Base-by-base conservation (phyloP, 2,329 filamentous ascomycete species). In the Aspergillus awamori region DNA sequence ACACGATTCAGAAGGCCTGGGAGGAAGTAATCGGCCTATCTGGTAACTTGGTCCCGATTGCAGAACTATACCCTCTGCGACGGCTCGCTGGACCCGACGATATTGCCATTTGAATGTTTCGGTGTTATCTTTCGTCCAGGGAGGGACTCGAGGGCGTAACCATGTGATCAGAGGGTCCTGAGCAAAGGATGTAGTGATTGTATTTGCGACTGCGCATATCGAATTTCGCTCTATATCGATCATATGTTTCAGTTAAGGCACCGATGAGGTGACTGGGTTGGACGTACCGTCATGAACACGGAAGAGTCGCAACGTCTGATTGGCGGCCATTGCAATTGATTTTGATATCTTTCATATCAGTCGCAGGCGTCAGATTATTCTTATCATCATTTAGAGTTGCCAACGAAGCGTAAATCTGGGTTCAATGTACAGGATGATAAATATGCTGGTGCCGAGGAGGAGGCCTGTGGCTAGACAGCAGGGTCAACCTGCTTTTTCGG, bases 111-210 rank as follows among this genome's bases (percentile, higher is more conserved):
- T 66, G 26, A 45, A 56, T 10, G 57, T 59, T 4, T 39, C 41
- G 2, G 20, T 53, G 41, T 54, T 57, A 57, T 36, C 4, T 1
- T 49, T 30, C 6, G 45, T 30, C 70, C 68, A 71, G 0, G 63
- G 61, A 15, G 41, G 17, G n/a, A 62, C 64, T 48, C 59, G 57
- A 15, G 68, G 68, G 2, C 69, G 68, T 7, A 72, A 56, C 69
- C 69, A 72, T 54, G 51, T 59, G 24, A 72, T 69, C 13, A 71
- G 41, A 4, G 69, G 70, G 58, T 72, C 70, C 8, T 65, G 62
- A 8, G 68, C 65, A 38, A 72, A 71, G 2, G 70, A 65, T 8
- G 61, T 54, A 36, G 61, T 67, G 33, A 72, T 61, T 4, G 69
- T 71, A 41, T 64, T 55, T 7, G 66, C 66, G 4, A 67, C 59